Percentiles rank a stretch among this genome's conserved stretches.
phyloP scores from a whole-genome alignment of 1,284 basidiomycete species.

The Apiotrichum laibachii region DNA sequence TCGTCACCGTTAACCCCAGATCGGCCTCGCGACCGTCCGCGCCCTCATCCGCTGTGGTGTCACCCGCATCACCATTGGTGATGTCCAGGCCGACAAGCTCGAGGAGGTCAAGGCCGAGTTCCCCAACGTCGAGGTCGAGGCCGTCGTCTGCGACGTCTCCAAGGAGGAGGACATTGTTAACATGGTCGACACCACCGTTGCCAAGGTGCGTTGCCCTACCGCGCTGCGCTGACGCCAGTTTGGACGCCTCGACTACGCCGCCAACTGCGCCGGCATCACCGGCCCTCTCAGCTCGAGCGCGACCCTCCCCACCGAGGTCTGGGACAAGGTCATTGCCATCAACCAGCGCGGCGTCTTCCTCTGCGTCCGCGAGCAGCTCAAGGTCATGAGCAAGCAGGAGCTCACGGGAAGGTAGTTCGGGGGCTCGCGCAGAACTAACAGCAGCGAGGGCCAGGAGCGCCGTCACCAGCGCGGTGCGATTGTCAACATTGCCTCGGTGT shows the following conservation, averaged over 20 bases:
- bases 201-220: background rate
- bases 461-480: slow-evolving; percentile 23
- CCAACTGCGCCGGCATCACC: slow-evolving; percentile 33
- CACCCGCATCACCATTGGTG: slow-evolving; percentile 10
- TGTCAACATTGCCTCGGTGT: slow-evolving; percentile 18
- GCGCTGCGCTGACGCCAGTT: slow-evolving; percentile 9
- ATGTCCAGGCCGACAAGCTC: slow-evolving; percentile 8
- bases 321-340: slow-evolving; percentile 31
- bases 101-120: background rate
- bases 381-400: slow-evolving; percentile 26
- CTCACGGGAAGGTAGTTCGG: slow-evolving; percentile 3
- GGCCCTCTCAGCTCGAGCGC: slow-evolving; percentile 19
- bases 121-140: slow-evolving; percentile 3
- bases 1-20: slow-evolving; percentile 3
- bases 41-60: slow-evolving; percentile 13
- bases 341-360: slow-evolving; percentile 28
- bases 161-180: slow-evolving; percentile 8
- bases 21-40: slow-evolving; percentile 14
- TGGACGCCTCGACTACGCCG: slow-evolving; percentile 37
- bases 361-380: slow-evolving; percentile 25
- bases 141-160: slow-evolving; percentile 15
- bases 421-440: background rate
- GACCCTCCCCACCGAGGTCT: slow-evolving; percentile 22
- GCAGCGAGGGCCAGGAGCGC: slow-evolving; percentile 2
- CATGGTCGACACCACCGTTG: background rate